Base-by-base conservation (phyloP, 2,329 filamentous ascomycete species). In the Hypoxylon sp. region DNA sequence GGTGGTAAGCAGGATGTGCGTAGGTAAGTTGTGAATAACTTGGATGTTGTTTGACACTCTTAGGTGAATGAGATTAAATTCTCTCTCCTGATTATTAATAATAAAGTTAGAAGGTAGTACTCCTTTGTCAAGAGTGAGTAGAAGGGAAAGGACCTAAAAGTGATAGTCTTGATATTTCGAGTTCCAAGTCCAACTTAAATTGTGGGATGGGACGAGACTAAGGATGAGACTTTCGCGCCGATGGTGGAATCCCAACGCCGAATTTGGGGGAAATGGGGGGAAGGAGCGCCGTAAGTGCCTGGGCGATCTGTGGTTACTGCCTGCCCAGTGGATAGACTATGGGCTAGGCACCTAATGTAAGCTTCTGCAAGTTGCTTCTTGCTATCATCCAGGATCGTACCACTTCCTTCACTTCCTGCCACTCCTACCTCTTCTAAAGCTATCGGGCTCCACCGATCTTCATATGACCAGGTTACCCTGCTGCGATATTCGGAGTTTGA, bases 381-480 rank as follows among this genome's bases (percentile, higher is more conserved):
- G 30, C 38, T 46, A 56, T 49, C 38, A 43, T 21, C 19, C 10
- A 30, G 17, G 14, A 64, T 67, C 67, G 67, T 69, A 69, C 67
- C 67, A 69, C 60, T 67, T 69, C 51, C 28, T 43, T n/a, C 38
- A 17, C n/a, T n/a, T 43, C 9, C 14, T 43, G 17, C 38, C 38
- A 36, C 34, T 36, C 10, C 34, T n/a, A 36, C 34, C 14, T 43
- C 10, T 17, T 17, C 17, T 36, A n/a, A 45, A 63, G 64, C 60
- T 65, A 65, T 70, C 67, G 67, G 67, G 64, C 14, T 23, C 38
- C 46, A 70, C 67, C 67, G 67, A 67, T 67, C 67, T 61, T 60
- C 51, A n/a, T 43, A 50, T 48, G 43, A 46, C 51, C 19, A 60
- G 32, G 34, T 45, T 41, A 49, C 10, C n/a, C 17, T 48, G 32